Percentiles rank a stretch among this genome's conserved stretches.
These are phyloP conservation scores for Botrytis porri DNA, from an alignment of 2,329 filamentous ascomycete species.

Conservation along the genomic window DNA sequence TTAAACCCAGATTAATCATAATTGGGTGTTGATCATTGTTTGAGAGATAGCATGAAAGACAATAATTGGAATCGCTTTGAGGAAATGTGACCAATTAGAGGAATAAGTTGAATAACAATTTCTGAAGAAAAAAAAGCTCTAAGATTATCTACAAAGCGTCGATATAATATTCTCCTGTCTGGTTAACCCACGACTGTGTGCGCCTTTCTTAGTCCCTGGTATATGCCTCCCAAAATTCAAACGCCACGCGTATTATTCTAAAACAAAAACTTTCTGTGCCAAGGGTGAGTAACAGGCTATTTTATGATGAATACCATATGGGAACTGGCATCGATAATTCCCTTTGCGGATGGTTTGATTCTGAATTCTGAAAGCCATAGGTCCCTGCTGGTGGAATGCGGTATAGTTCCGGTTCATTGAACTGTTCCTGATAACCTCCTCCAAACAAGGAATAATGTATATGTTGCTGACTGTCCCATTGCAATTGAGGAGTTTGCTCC, in stretches of 20 bases:
- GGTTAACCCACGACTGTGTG: neutral
- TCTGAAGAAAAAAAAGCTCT: neutral
- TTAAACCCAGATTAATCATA: neutral
- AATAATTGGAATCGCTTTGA: too few relatives aligned
- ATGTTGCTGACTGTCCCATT: conserved; percentile 4
- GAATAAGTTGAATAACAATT: neutral
- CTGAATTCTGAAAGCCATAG: neutral
- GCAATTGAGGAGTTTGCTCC: neutral
- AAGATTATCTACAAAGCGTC: neutral
- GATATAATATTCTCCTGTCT: neutral
- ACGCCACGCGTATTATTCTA: neutral
- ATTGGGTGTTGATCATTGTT: neutral
- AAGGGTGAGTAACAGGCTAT: neutral
- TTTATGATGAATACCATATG: neutral
- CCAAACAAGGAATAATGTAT: conserved; percentile 15
- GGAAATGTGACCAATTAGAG: neutral
- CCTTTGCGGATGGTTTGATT: neutral
- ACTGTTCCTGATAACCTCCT: neutral
- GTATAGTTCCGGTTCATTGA: neutral
- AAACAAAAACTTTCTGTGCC: too few relatives aligned
- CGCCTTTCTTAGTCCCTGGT: neutral
- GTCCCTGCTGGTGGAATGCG: conserved; percentile 1
- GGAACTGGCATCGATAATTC: conserved; percentile 7
- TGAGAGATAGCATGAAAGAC: neutral
- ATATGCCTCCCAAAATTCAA: neutral